Conservation (phyloP, 1,139 yeast species). For the Yamadazyma dushanensis region DNA sequence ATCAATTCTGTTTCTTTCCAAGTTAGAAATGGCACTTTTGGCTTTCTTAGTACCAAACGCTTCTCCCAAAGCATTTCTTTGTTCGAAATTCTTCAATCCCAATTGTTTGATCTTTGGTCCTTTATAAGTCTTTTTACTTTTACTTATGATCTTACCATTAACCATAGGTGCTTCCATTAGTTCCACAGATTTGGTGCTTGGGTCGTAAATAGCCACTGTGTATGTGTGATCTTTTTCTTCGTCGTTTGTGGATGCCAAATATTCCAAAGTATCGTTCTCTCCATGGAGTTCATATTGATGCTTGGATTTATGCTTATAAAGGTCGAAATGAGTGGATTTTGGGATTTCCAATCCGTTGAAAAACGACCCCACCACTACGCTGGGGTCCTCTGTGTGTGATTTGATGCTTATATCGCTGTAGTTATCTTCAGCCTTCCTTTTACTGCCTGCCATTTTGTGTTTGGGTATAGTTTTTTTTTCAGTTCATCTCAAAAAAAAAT, state of each 20-base stretch:
- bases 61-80: constrained; percentile 85
- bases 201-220: constrained; percentile 71
- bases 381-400: constrained; percentile 32
- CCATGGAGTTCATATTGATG: constrained; percentile 66
- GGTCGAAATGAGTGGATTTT: constrained; percentile 56
- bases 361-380: constrained; percentile 53
- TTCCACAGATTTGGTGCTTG: constrained; percentile 56
- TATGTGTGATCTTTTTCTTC: constrained; percentile 33
- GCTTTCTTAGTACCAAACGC: constrained; percentile 98
- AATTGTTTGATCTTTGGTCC: constrained; percentile 65
- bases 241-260: constrained; percentile 56
- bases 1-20: constrained; percentile 83
- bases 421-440: constrained; percentile 22
- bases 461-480: constrained; percentile 4
- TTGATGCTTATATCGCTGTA: constrained; percentile 20
- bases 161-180: constrained; percentile 62
- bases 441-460: constrained; percentile 19
- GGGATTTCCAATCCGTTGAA: constrained; percentile 77
- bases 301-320: constrained; percentile 56
- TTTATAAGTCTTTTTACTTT: constrained; percentile 47
- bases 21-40: constrained; percentile 80
- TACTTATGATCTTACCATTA: constrained; percentile 55
- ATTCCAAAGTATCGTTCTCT: constrained; percentile 70
- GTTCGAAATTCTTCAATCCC: constrained; percentile 53
- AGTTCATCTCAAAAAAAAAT: constrained; percentile 8